A percentile compares a stretch with the other conserved stretches of the same genome.
These are phyloP conservation scores for Gossypium aridum DNA, from an alignment of 441 rosid species.

Conservation along the genomic window DNA sequence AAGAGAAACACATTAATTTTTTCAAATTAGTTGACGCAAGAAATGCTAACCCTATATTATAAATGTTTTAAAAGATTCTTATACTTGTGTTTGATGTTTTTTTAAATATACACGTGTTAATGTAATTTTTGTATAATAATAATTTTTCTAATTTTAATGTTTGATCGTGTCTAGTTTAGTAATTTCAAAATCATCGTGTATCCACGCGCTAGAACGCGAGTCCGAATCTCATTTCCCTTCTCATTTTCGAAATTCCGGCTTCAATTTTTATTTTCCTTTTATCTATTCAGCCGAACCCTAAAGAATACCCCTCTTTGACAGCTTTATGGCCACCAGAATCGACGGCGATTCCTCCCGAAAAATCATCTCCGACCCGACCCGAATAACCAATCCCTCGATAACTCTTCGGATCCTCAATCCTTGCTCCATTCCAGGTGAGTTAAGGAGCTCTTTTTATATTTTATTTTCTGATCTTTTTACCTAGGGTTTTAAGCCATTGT, in stretches of 20 bases:
- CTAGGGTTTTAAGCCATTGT: background rate
- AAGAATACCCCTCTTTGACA: background rate
- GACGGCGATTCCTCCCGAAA: constrained; percentile 12
- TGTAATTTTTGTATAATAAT: too few relatives aligned
- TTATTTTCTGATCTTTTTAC: background rate
- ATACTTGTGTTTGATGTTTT: too few relatives aligned
- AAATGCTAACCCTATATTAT: too few relatives aligned
- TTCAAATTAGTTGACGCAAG: too few relatives aligned
- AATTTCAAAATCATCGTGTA: background rate
- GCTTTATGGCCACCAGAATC: constrained; percentile 37
- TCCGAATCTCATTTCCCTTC: background rate
- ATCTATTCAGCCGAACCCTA: background rate
- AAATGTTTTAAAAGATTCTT: too few relatives aligned
- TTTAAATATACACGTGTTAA: too few relatives aligned
- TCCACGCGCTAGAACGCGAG: background rate
- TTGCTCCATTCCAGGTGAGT: constrained; percentile 1
- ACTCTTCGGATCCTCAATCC: background rate
- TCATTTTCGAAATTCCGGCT: background rate
- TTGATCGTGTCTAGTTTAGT: too few relatives aligned
- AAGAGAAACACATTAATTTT: too few relatives aligned
- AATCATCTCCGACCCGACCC: background rate
- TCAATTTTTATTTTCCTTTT: background rate
- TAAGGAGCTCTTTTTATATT: background rate
- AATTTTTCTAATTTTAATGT: too few relatives aligned
- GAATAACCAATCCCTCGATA: background rate